Percentiles rank a stretch among this genome's conserved stretches.
Conservation (phyloP, 1,284 basidiomycete genomes). For the Moesziomyces sp. region DNA sequence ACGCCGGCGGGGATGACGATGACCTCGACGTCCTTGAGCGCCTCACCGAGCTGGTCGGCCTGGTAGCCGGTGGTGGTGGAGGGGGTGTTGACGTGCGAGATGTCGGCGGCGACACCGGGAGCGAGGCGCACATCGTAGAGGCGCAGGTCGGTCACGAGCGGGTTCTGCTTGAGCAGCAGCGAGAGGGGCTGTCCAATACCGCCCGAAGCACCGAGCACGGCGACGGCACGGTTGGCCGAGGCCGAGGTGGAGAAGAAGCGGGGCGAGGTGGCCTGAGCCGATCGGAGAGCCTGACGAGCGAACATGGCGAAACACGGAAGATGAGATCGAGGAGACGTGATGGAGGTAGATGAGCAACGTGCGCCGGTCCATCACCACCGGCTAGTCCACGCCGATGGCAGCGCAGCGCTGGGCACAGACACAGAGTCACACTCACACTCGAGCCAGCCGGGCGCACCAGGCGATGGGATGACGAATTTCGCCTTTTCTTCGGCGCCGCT, state of each 20-base stretch:
- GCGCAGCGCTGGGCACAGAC: too few relatives aligned
- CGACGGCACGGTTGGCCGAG: slow-evolving; percentile 80
- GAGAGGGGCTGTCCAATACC: slow-evolving; percentile 89
- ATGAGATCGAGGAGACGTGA: slow-evolving; percentile 10
- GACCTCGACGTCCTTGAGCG: slow-evolving; percentile 85
- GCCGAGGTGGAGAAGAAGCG: slow-evolving; percentile 84
- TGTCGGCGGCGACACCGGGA: slow-evolving; percentile 70
- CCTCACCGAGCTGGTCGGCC: slow-evolving; percentile 79
- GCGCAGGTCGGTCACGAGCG: slow-evolving; percentile 77
- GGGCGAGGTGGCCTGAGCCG: slow-evolving; percentile 36
- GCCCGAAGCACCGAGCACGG: slow-evolving; percentile 83
- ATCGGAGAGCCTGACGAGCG: slow-evolving; percentile 56
- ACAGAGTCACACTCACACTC: too few relatives aligned
- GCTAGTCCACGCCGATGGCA: slow-evolving; percentile 11
- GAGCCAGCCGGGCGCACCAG: too few relatives aligned
- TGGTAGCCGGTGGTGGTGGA: slow-evolving; percentile 85
- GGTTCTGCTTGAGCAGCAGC: slow-evolving; percentile 86
- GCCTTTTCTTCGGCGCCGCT: too few relatives aligned
- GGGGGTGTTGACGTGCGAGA: slow-evolving; percentile 84
- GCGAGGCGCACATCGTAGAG: slow-evolving; percentile 66
- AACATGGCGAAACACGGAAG: slow-evolving; percentile 47
- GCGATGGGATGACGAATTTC: too few relatives aligned
- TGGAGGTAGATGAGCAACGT: slow-evolving; percentile 16
- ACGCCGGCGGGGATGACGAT: slow-evolving; percentile 95
- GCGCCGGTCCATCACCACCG: slow-evolving; percentile 4